Evolutionary conservation across 164 flowering plant species (phyloP), one percentile per base, ranked within the genome.

Genomic region (Taxillus chinensis): DNA sequence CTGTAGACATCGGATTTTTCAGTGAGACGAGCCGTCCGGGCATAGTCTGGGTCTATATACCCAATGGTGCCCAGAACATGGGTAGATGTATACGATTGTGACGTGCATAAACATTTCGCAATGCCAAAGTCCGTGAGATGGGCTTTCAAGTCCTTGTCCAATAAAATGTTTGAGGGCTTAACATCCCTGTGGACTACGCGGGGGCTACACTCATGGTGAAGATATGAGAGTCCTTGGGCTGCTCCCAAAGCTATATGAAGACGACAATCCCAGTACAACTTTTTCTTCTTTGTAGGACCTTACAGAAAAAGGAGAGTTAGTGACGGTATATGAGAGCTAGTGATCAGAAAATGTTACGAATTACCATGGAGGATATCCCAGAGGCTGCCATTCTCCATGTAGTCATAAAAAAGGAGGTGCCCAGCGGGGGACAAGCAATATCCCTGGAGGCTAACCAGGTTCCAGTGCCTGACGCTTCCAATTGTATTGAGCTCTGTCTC

Each of bases 371-470:
- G 83, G 49, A 84, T 73, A 77, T 95, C 99, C 99, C 99, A 95
- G 10, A 95, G 93, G 72, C 97, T 90, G 17, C 99, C 99, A 67
- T 91, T 95, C 70, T 95, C 99, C 99, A 95, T 95, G 81, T 86
- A 95, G 64, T 95, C 97, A 46, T 91, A 95, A 69, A 95, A 91
- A 7, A 95, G 92, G 55, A 95, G 96, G 64, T 91, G 81, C 39
- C 99, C 99, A 1, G 75, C 79, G 15, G 88, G 82, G 1, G 97
- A 91, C 58, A 91, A 70, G 0, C 97, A 91, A 67, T 87, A 95
- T 4, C 96, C 99, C 73, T 91, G 99, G 10, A 95, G 89, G 73
- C 95, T 66, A 17, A 95, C 99, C 37, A 95, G 79, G 70, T 95
- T 95, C 59, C 99, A 81, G 59, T 95, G 99, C 75, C 91, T 95